Evolutionary conservation across 1,284 basidiomycete species (phyloP).

Genomic region (Fistulinella cinereoalba): DNA sequence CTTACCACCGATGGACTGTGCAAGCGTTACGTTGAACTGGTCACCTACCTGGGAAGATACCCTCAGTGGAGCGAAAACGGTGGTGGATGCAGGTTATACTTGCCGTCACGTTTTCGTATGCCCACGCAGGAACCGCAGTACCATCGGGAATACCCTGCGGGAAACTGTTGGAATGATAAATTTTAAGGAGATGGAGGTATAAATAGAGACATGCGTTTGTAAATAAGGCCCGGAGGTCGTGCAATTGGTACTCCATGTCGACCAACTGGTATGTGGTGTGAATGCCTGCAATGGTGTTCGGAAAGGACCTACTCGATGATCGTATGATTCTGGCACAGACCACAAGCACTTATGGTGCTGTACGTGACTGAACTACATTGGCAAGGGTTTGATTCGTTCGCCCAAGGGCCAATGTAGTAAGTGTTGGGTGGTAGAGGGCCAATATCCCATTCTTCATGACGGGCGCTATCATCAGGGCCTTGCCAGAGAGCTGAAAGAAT

Average conservation of each 20-base stretch:
- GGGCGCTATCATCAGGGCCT: too few relatives aligned
- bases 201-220: constrained; percentile 12
- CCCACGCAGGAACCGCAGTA: constrained; percentile 33
- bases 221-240: constrained; percentile 17
- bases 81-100: background rate
- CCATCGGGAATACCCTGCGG: constrained; percentile 20
- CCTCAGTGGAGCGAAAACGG: constrained; percentile 1
- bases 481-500: background rate
- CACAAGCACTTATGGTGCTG: constrained; percentile 34
- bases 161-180: constrained; percentile 19
- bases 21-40: constrained; percentile 21
- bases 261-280: constrained; percentile 27
- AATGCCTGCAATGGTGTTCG: background rate
- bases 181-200: background rate
- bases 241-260: constrained; percentile 27
- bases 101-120: constrained; percentile 32
- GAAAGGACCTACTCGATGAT: constrained; percentile 12
- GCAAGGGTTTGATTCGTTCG: constrained; percentile 25
- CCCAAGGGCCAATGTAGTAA: constrained; percentile 27
- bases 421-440: constrained; percentile 8
- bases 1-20: constrained; percentile 26
- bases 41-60: constrained; percentile 14
- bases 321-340: constrained; percentile 31
- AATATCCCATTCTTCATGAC: constrained; percentile 22
- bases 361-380: constrained; percentile 36